phyloP scores from a whole-genome alignment of 2,329 filamentous ascomycete genomes.

The Verticillium isaacii region DNA sequence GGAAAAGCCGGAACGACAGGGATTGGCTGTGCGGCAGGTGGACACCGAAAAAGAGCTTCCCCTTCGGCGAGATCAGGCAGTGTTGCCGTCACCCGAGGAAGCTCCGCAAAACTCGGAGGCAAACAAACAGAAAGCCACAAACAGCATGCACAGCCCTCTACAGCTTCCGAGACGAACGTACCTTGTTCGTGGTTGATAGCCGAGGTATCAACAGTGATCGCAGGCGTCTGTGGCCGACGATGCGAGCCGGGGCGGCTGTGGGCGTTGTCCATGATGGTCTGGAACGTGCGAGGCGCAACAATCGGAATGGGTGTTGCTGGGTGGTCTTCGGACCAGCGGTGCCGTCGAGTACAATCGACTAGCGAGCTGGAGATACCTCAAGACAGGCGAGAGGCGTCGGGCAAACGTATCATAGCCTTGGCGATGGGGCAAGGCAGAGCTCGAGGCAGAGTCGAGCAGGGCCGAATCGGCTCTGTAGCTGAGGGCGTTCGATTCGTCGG shows the following conservation, averaged over 20 bases:
- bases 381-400: background rate
- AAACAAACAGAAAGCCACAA: background rate
- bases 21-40: background rate
- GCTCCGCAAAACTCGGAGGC: background rate
- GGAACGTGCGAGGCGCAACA: background rate
- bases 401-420: conserved; percentile 1
- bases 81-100: background rate
- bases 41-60: background rate
- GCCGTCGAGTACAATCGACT: background rate
- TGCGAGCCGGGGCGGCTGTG: background rate
- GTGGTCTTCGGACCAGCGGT: background rate
- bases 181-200: conserved; percentile 12
- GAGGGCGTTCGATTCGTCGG: background rate
- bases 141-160: background rate
- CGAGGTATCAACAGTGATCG: conserved; percentile 14
- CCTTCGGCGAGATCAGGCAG: background rate
- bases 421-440: conserved; percentile 1
- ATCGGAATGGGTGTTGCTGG: background rate
- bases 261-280: background rate
- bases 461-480: background rate
- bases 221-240: conserved; percentile 11
- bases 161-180: conserved; percentile 1
- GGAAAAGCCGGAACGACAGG: conserved; percentile 1
- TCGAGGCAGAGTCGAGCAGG: background rate
- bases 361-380: background rate